Base-by-base conservation (phyloP, 345 rosid genomes). In the Gossypium rotundifolium region DNA sequence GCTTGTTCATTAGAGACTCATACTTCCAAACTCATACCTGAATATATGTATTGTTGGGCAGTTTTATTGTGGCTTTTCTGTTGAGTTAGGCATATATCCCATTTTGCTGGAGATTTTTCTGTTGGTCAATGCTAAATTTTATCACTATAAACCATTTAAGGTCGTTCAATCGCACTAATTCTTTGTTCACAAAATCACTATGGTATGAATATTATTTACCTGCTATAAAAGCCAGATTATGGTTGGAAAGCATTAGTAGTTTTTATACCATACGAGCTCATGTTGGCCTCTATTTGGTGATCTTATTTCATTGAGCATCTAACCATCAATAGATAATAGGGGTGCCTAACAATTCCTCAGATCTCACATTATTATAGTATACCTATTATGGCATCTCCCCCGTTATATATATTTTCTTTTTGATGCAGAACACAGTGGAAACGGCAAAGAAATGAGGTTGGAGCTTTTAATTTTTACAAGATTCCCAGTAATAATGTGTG, bases 391-490 rank as follows among this genome's bases (percentile, higher is more conserved):
- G 70, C 48, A 61, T 40, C 62, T 72, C 38, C 45, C 20, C 11
- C 23, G 22, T 20, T 78, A 33, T 5, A 33, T 33, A 79, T 74
- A 69, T 0, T 16, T 51, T 51, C 17, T 12, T 62, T 8, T 75
- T 2, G 63, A 75, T 25, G 53, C 93, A 87, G 90, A 78, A 77
- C 40, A 5, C 74, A 74, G 76, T 77, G 61, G 88, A 79, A 66
- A 45, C 33, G 1, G 33, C 54, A 66, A 25, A 22, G 29, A 20
- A 11, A 65, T 45, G 33, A 45, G n/a, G 53, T 65, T 65, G 33
- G 33, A 7, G 53, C 70, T 22, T 65, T 20, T 65, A 44, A 20
- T 44, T 45, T 44, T 52, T 22, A 14, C n/a, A 33, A 29, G 17
- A 40, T 51, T 46, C 49, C 29, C 57, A 54, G 33, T 29, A 74